These are phyloP conservation scores for Oenanthe javanica DNA, from an alignment of 140 eudicot species.

Conservation along the genomic window DNA sequence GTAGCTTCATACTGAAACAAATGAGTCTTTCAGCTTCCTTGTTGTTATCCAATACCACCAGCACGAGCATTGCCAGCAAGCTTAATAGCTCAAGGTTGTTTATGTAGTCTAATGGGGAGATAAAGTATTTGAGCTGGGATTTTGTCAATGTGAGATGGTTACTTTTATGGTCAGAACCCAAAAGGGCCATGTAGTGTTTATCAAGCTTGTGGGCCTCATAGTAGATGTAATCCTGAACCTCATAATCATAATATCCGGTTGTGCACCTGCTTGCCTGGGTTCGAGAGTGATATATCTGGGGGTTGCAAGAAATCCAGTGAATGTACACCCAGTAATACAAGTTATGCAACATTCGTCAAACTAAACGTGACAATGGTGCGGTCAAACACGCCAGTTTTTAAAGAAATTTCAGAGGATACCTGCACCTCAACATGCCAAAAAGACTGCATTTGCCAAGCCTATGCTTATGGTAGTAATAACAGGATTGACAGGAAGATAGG, in stretches of 20 bases:
- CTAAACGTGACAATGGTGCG: background rate
- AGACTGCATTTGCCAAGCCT: background rate
- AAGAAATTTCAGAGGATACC: background rate
- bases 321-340: background rate
- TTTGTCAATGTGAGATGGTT: slow-evolving; percentile 12
- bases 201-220: slow-evolving; percentile 24
- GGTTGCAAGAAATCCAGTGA: slow-evolving; percentile 33
- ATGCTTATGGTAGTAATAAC: background rate
- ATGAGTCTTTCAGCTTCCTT: background rate
- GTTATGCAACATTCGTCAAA: background rate
- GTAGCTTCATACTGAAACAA: background rate
- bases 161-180: slow-evolving; percentile 34
- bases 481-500: background rate
- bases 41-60: background rate
- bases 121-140: slow-evolving; percentile 13
- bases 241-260: background rate
- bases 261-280: slow-evolving; percentile 44
- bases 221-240: slow-evolving; percentile 10
- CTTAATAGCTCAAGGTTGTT: slow-evolving; percentile 6
- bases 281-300: slow-evolving; percentile 16
- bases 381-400: background rate
- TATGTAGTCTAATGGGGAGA: slow-evolving; percentile 18
- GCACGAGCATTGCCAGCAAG: no score
- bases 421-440: background rate
- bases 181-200: slow-evolving; percentile 19